Evolutionary conservation across 2,329 filamentous ascomycete genomes (phyloP).

Genomic region (Pseudogymnoascus sp.): DNA sequence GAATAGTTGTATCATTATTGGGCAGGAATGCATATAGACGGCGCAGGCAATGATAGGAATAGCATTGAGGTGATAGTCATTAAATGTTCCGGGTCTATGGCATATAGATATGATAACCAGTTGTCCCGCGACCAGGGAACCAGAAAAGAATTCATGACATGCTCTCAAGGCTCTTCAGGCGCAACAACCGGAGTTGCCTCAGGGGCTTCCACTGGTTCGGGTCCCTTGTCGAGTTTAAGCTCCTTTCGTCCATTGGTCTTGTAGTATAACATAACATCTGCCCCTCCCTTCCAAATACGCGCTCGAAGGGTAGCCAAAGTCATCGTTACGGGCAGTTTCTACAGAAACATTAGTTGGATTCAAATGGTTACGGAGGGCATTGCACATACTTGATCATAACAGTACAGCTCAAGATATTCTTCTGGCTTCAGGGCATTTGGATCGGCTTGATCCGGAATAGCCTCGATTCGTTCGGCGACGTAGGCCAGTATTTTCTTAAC

Average conservation of each 20-base stretch:
- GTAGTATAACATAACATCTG: constrained; percentile 85
- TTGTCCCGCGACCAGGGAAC: not conserved
- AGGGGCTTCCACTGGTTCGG: not conserved
- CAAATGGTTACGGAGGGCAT: not conserved
- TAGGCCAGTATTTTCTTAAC: constrained; percentile 93
- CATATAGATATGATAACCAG: not conserved
- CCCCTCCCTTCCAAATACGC: constrained; percentile 91
- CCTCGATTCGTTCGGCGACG: constrained; percentile 84
- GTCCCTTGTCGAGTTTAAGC: not conserved
- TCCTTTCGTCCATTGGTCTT: constrained; percentile 70
- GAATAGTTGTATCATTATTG: constrained; percentile 7
- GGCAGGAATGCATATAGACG: constrained; percentile 18
- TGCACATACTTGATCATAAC: constrained; percentile 73
- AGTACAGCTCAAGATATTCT: constrained; percentile 91
- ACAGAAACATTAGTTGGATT: constrained; percentile 4
- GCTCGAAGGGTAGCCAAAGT: constrained; percentile 88
- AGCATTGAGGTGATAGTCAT: constrained; percentile 6
- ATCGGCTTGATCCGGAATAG: constrained; percentile 51
- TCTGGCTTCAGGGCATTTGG: constrained; percentile 65
- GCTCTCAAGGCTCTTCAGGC: not conserved
- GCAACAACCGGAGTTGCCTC: not conserved
- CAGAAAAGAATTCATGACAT: not conserved
- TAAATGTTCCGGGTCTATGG: not conserved
- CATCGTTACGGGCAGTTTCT: constrained; percentile 67
- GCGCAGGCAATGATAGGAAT: constrained; percentile 12